Evolutionary conservation across 495 filamentous ascomycete genomes (phyloP).

Genomic region (Evernia prunastri): DNA sequence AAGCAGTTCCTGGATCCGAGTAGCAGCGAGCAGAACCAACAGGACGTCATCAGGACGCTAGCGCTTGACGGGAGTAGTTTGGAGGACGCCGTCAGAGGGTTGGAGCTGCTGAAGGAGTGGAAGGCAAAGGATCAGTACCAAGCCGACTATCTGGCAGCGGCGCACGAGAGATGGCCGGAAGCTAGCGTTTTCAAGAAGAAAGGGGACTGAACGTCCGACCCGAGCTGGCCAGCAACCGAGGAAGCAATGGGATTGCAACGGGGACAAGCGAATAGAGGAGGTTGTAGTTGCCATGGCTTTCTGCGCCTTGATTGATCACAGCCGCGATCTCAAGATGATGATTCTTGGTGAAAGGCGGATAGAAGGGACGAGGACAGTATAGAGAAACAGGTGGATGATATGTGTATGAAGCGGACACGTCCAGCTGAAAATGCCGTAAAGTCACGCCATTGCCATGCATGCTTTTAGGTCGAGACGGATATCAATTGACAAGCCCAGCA

Average conservation of each 20-base stretch:
- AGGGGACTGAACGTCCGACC: not conserved
- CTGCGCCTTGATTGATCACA: not conserved
- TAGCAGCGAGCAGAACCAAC: conserved; percentile 50
- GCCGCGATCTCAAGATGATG: not conserved
- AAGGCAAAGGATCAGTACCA: conserved; percentile 45
- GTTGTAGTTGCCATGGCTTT: not conserved
- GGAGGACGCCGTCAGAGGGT: conserved; percentile 53
- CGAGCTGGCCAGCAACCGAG: not conserved
- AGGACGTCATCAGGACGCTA: conserved; percentile 53
- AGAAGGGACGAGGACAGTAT: not conserved
- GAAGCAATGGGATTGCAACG: not conserved
- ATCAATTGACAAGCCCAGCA: not conserved
- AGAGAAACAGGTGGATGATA: not conserved
- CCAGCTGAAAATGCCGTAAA: not conserved
- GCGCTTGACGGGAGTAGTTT: conserved; percentile 42
- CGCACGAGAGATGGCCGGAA: conserved; percentile 65
- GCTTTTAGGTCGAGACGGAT: not conserved
- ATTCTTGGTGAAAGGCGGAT: not conserved
- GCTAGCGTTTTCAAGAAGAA: conserved; percentile 49
- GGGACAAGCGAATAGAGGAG: not conserved
- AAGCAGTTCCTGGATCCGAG: conserved; percentile 54
- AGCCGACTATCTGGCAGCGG: conserved; percentile 54
- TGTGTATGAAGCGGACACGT: not conserved
- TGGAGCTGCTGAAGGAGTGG: conserved; percentile 56
- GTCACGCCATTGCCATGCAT: not conserved